Evolutionary conservation across 2,329 filamentous ascomycete species (phyloP).

Genomic region (Cytospora piceicola): DNA sequence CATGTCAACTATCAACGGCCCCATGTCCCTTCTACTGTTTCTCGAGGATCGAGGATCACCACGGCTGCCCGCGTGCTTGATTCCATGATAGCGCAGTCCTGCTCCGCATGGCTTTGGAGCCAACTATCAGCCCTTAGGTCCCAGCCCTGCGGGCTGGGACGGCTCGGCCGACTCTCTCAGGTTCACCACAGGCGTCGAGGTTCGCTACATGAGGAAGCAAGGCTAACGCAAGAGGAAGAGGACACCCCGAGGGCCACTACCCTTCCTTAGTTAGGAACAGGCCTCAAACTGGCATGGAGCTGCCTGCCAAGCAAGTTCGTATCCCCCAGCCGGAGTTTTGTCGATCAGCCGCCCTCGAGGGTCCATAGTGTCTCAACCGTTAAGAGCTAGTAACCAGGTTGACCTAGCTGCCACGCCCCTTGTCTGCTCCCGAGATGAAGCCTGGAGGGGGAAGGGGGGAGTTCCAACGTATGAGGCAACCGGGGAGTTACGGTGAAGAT

Average conservation of each 20-base stretch:
- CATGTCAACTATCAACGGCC: not conserved
- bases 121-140: not conserved
- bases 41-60: not conserved
- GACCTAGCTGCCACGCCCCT: not conserved
- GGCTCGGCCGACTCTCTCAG: no score
- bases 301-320: slow-evolving; percentile 1
- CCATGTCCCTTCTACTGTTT: not conserved
- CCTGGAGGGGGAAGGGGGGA: no score
- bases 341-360: not conserved
- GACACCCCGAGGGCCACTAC: not conserved
- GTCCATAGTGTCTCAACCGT: not conserved
- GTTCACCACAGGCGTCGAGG: not conserved
- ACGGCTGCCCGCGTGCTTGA: not conserved
- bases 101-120: not conserved
- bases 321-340: not conserved
- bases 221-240: not conserved
- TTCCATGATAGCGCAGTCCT: not conserved
- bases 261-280: not conserved
- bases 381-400: not conserved
- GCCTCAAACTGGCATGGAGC: not conserved
- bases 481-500: not conserved
- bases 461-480: not conserved
- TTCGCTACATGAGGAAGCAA: not conserved
- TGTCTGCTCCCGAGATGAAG: not conserved
- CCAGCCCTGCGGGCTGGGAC: not conserved